Evolutionary conservation across 1,284 basidiomycete genomes (phyloP).

Genomic region (Cutaneotrichosporon curvatum): DNA sequence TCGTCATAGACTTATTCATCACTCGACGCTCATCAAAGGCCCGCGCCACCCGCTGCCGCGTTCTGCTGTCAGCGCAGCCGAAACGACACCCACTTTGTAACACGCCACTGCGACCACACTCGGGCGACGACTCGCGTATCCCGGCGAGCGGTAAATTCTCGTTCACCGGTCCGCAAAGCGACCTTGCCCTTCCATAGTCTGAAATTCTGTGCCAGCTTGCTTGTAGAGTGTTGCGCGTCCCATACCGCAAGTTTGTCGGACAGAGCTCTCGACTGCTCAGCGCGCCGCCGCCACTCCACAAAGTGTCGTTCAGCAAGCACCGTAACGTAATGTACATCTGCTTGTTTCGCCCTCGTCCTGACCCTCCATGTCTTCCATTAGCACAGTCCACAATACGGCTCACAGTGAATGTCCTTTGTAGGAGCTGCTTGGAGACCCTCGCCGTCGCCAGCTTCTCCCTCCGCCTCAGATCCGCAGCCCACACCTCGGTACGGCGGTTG

Average conservation of each 20-base stretch:
- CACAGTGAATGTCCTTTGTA: conserved; percentile 19
- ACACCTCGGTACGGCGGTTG: conserved; percentile 24
- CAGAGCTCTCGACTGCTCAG: conserved; percentile 4
- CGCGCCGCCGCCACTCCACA: conserved; percentile 4
- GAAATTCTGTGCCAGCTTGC: conserved; percentile 5
- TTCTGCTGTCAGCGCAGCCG: conserved; percentile 7
- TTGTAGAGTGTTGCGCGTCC: conserved; percentile 2
- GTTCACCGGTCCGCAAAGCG: conserved; percentile 10
- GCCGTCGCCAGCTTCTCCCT: conserved; percentile 12
- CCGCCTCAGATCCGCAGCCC: conserved; percentile 29
- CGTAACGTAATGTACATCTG: conserved; percentile 11
- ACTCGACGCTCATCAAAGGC: conserved; percentile 10
- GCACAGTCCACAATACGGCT: conserved; percentile 4
- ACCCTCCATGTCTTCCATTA: conserved; percentile 15
- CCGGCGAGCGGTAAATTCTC: neutral
- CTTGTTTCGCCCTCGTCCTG: conserved; percentile 5
- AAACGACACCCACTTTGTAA: conserved; percentile 15
- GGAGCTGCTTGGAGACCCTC: neutral
- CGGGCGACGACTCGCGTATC: conserved; percentile 12
- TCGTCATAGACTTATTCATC: conserved; percentile 7
- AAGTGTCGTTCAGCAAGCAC: conserved; percentile 4
- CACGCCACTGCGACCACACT: conserved; percentile 22
- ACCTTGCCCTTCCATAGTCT: conserved; percentile 17
- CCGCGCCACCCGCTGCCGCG: neutral
- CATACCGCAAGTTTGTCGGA: conserved; percentile 1